These are phyloP conservation scores for Backusella morwellensis DNA, from an alignment of 192 early-diverging fungal species.

Conservation along the genomic window DNA sequence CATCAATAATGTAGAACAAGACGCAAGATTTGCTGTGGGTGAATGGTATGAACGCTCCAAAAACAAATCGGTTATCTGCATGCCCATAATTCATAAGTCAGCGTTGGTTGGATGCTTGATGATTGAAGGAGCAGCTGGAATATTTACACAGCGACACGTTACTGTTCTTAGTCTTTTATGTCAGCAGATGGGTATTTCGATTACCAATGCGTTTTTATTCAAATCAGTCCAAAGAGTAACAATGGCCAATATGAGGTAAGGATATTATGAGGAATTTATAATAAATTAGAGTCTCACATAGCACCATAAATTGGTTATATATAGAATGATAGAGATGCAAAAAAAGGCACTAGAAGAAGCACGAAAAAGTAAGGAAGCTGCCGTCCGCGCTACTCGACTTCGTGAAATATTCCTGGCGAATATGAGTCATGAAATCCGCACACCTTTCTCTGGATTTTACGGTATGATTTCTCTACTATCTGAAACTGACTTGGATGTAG, in stretches of 20 bases:
- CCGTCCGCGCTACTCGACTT: constrained; percentile 30
- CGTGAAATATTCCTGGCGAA: constrained; percentile 34
- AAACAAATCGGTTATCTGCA: constrained; percentile 43
- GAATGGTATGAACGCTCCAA: constrained; percentile 35
- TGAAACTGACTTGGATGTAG: constrained; percentile 41
- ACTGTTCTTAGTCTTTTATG: constrained; percentile 46
- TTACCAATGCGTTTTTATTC: constrained; percentile 48
- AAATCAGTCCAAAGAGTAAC: constrained; percentile 40
- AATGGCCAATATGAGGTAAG: constrained; percentile 31
- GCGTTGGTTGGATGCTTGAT: constrained; percentile 42
- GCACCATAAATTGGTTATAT: not conserved
- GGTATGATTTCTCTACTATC: constrained; percentile 48
- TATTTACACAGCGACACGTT: constrained; percentile 45
- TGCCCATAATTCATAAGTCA: constrained; percentile 46
- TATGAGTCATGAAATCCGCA: constrained; percentile 40
- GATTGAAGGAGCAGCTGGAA: constrained; percentile 40
- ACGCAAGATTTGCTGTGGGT: constrained; percentile 30
- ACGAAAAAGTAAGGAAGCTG: constrained; percentile 34
- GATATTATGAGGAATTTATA: not conserved
- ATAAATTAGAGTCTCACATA: not conserved
- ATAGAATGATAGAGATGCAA: constrained; percentile 38
- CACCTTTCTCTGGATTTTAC: constrained; percentile 49
- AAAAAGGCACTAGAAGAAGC: constrained; percentile 34
- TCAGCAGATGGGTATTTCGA: constrained; percentile 51
- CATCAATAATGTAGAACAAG: constrained; percentile 27